Evolutionary conservation across 139 green algal genomes (phyloP), one percentile per base, ranked within the genome.

Genomic region (Chlorella sp.): DNA sequence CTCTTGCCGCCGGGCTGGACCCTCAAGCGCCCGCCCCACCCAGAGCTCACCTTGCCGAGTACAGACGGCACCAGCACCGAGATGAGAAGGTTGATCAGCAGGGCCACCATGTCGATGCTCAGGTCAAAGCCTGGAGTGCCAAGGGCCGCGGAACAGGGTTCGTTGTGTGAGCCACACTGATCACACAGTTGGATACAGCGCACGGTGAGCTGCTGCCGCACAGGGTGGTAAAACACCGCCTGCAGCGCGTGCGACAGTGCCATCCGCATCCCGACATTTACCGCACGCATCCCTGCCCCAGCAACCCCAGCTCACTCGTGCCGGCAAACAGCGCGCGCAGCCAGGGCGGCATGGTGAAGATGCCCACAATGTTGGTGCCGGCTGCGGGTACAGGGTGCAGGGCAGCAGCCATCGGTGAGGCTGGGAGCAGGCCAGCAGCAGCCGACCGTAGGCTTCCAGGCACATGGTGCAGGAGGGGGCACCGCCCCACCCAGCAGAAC

Each of bases 21-120:
- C 9, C 26, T 40, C 64, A 6, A 40, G 5, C 64, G 26, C 16
- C 32, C 14, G 26, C 11, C 26, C 64, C 64, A 40, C 64, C 30
- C 64, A 41, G 17, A 32, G 6, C 64, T 0, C 65, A 84, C 73
- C 76, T 92, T 93, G 67, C 91, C 91, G 0, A 92, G 44, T 1
- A 87, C 30, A 0, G 89, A 72, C 14, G 91, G 91, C 70, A 91
- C 81, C 43, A 92, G 77, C 67, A 94, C 88, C 2, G 94, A 94
- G 28, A 97, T 64, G 5, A 93, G 34, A 7, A 98, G 92, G 86
- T 97, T 96, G 40, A 95, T 69, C 7, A 98, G 73, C 64, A 98
- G 89, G n/a, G 92, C 83, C 1, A 85, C 51, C 13, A 90, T 87
- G 87, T 96, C 81, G 0, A 97, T 80, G 32, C 72, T 54, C 7